These are phyloP conservation scores for Xanthoceras sorbifolium DNA, from an alignment of 345 rosid genomes.

Conservation along the genomic window DNA sequence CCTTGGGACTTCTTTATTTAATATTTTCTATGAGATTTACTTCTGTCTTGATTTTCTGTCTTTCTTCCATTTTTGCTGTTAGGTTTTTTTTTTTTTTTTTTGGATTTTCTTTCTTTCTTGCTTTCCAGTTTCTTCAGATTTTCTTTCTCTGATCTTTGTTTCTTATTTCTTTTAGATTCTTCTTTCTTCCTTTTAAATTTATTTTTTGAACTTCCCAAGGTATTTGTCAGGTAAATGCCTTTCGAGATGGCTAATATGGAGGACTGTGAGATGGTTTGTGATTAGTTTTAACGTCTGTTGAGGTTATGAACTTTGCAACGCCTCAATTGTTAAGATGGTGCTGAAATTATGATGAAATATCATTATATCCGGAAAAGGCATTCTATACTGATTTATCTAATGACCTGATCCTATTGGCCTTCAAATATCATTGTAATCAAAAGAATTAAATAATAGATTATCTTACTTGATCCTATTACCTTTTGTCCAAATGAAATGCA, in stretches of 20 bases:
- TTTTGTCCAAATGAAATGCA: slow-evolving; percentile 29
- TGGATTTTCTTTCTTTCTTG: neutral
- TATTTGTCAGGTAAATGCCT: neutral
- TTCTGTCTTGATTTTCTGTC: neutral
- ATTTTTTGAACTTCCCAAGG: neutral
- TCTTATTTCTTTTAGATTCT: neutral
- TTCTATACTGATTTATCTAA: neutral
- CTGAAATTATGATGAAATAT: neutral
- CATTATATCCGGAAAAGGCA: neutral
- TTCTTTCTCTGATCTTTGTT: neutral
- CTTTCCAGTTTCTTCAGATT: neutral
- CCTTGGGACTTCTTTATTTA: neutral
- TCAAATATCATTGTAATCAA: neutral
- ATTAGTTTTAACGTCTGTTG: slow-evolving; percentile 2
- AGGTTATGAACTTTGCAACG: neutral
- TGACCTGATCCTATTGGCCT: neutral
- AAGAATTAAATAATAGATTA: neutral
- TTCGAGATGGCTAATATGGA: neutral
- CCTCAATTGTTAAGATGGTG: neutral
- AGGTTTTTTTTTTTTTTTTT: neutral
- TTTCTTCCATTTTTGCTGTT: neutral
- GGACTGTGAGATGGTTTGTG: neutral
- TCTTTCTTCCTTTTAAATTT: neutral
- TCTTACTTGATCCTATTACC: slow-evolving; percentile 22
- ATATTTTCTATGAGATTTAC: neutral